A percentile compares a stretch with the other conserved stretches of the same genome.
phyloP scores from a whole-genome alignment of 495 filamentous ascomycete genomes.

The Talaromyces liani region DNA sequence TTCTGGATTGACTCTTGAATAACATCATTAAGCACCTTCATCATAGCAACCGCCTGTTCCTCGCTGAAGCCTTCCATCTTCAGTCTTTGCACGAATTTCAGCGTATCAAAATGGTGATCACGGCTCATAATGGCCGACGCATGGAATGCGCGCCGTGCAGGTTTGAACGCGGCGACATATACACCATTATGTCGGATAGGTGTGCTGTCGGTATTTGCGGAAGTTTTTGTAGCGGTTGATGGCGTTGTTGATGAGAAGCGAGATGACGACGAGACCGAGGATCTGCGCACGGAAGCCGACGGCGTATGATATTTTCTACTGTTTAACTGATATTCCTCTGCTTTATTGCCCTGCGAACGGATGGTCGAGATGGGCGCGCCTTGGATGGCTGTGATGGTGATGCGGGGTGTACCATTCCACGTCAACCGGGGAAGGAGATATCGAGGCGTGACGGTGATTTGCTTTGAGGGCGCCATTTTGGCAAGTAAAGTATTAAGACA shows the following conservation, averaged over 20 bases:
- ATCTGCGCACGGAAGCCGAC: constrained; percentile 8
- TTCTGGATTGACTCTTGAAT: constrained; percentile 99
- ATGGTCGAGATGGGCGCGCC: constrained; percentile 21
- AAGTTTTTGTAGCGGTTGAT: constrained; percentile 5
- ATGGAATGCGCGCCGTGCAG: constrained; percentile 57
- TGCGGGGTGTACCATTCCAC: constrained; percentile 36
- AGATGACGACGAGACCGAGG: constrained; percentile 14
- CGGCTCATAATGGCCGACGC: constrained; percentile 49
- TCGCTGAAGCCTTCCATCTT: constrained; percentile 91
- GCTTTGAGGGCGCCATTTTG: constrained; percentile 9
- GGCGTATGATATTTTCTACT: constrained; percentile 18
- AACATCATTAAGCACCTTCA: constrained; percentile 93
- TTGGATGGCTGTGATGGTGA: constrained; percentile 24
- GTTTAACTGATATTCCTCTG: constrained; percentile 18
- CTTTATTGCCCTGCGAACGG: constrained; percentile 16
- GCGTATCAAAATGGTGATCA: constrained; percentile 96
- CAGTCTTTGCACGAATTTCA: constrained; percentile 91
- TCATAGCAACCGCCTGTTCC: constrained; percentile 91
- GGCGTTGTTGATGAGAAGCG: constrained; percentile 15
- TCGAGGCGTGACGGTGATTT: constrained; percentile 6
- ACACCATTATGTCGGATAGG: constrained; percentile 42
- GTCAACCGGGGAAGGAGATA: constrained; percentile 36
- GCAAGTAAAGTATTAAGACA: background rate
- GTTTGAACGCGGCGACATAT: constrained; percentile 35
- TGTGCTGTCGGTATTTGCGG: constrained; percentile 14